Conservation (phyloP, 345 rosid genomes). For the Citrus unshiu region DNA sequence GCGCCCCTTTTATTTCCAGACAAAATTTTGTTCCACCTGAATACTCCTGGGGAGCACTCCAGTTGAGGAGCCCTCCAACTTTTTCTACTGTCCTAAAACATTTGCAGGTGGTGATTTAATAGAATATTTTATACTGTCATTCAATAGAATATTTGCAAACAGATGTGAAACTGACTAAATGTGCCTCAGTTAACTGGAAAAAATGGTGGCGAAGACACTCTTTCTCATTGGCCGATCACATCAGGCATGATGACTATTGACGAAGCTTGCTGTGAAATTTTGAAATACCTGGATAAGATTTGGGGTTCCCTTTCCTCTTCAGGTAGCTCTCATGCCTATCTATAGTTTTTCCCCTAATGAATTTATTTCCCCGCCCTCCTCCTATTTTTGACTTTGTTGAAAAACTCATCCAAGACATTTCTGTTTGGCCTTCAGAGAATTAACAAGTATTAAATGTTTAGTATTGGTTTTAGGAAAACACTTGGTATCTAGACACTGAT, state of each 20-base stretch:
- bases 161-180: slow-evolving; percentile 17
- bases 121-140: background rate
- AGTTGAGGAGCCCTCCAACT: slow-evolving; percentile 80
- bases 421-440: background rate
- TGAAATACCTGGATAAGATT: slow-evolving; percentile 71
- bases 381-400: background rate
- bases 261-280: slow-evolving; percentile 72
- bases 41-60: slow-evolving; percentile 77
- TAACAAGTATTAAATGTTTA: background rate
- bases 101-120: slow-evolving; percentile 55
- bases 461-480: background rate
- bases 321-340: slow-evolving; percentile 38
- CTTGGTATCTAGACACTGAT: background rate
- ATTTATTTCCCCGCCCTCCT: background rate
- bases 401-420: background rate
- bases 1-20: slow-evolving; percentile 69
- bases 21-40: slow-evolving; percentile 83
- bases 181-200: slow-evolving; percentile 61
- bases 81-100: slow-evolving; percentile 80
- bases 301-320: slow-evolving; percentile 82
- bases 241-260: slow-evolving; percentile 67
- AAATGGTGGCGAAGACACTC: slow-evolving; percentile 93
- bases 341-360: background rate
- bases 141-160: background rate
- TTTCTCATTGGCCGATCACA: slow-evolving; percentile 91